Conservation (phyloP, 331 rosid species). For the Quercus phellos region DNA sequence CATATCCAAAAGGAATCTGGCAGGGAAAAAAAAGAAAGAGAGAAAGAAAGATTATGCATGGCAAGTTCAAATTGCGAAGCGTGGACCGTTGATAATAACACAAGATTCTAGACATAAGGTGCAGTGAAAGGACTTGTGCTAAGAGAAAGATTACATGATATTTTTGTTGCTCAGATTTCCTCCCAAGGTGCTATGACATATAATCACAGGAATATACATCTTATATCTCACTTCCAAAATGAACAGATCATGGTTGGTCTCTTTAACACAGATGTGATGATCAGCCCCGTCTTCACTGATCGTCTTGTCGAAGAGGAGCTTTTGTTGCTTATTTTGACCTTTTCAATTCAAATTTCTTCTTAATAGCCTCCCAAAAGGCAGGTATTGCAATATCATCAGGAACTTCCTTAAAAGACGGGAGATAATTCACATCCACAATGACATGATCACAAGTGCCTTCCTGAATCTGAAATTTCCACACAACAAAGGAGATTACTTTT, state of each 20-base stretch:
- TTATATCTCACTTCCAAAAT: not conserved
- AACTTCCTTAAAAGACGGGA: slow-evolving; percentile 55
- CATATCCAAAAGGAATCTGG: too few species aligned
- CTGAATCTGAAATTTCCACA: too few species aligned
- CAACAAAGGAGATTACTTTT: too few species aligned
- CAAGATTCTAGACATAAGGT: not conserved
- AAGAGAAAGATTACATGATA: not conserved
- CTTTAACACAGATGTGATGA: too few species aligned
- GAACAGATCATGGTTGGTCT: too few species aligned
- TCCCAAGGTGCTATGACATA: not conserved
- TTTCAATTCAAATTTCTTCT: slow-evolving; percentile 40
- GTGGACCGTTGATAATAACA: not conserved
- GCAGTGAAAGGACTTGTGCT: not conserved
- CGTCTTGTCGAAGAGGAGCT: too few species aligned
- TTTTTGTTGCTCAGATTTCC: not conserved
- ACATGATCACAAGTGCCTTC: not conserved
- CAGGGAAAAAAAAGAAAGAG: not conserved
- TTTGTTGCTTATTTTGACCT: too few species aligned
- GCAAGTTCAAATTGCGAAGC: too few species aligned
- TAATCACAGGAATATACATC: not conserved
- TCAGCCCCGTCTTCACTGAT: too few species aligned
- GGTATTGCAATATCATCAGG: slow-evolving; percentile 75
- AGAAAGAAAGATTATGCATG: too few species aligned
- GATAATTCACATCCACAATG: too few species aligned
- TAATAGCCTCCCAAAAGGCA: slow-evolving; percentile 78